phyloP scores from a whole-genome alignment of 2,329 filamentous ascomycete genomes.

The Epichloe sibirici region DNA sequence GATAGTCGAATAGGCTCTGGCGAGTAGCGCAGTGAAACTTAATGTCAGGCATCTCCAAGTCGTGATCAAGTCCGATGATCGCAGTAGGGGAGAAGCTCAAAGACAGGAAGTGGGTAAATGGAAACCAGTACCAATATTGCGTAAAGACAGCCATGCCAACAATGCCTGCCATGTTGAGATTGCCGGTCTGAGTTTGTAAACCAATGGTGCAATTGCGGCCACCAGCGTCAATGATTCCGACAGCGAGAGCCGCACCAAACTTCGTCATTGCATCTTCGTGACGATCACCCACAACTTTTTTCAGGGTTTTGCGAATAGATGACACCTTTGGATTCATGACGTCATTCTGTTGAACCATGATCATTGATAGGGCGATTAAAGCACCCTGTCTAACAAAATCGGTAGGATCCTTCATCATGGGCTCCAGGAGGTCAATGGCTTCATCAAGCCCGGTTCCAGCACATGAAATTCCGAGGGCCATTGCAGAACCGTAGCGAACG shows the following conservation, averaged over 20 bases:
- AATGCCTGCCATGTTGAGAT: slow-evolving; percentile 96
- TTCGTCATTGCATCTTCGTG: slow-evolving; percentile 99
- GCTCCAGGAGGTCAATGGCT: slow-evolving; percentile 90
- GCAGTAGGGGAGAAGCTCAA: slow-evolving; percentile 94
- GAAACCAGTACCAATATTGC: slow-evolving; percentile 99
- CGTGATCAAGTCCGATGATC: slow-evolving; percentile 87
- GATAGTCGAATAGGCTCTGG: slow-evolving; percentile 94
- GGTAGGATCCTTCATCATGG: slow-evolving; percentile 98
- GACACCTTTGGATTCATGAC: slow-evolving; percentile 95
- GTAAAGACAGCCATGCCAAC: slow-evolving; percentile 97
- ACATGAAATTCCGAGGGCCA: slow-evolving; percentile 96
- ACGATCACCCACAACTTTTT: slow-evolving; percentile 86
- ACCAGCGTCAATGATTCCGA: slow-evolving; percentile 96
- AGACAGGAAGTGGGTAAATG: slow-evolving; percentile 92
- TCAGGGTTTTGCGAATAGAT: slow-evolving; percentile 79
- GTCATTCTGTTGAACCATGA: slow-evolving; percentile 98
- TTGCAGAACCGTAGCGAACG: slow-evolving; percentile 92
- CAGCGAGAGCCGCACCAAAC: slow-evolving; percentile 84
- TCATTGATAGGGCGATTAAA: slow-evolving; percentile 89
- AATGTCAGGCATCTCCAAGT: slow-evolving; percentile 85
- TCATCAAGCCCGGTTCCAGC: slow-evolving; percentile 92
- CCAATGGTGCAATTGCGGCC: slow-evolving; percentile 98
- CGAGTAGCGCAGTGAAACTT: slow-evolving; percentile 93
- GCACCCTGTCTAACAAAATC: slow-evolving; percentile 97
- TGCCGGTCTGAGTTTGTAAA: slow-evolving; percentile 93